Base-by-base conservation (phyloP, 495 filamentous ascomycete genomes). In the Penicillium odoratum region DNA sequence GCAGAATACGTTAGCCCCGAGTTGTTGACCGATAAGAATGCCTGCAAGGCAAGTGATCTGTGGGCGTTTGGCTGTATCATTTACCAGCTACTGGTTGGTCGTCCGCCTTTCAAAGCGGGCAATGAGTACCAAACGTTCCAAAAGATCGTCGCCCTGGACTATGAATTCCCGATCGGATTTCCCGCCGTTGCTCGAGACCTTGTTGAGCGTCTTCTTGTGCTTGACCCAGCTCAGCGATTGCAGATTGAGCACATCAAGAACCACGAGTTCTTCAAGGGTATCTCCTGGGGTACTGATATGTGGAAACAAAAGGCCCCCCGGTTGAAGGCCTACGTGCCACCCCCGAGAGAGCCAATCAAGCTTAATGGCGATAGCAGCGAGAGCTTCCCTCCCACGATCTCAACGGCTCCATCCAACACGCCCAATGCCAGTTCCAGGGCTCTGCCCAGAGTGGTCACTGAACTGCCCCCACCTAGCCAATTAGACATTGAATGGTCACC, bases 11-110 rank as follows among this genome's bases (percentile, higher is more conserved):
- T 99, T 60, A 97, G 92, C 64, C 95, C 95, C 0, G 95, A 99
- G 64, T 81, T 99, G 31, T 78, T 99, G 59, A 96, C 88, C 2
- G 90, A 97, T 60, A 98, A 98, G 77, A 92, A 91, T 60, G 94
- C 93, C 9, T 96, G 95, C 77, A 99, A 98, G 75, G 92, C 95
- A 21, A 97, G 93, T 66, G 95, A 99, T 70, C 73, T 99, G 33
- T 99, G 95, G 95, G 95, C 95, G 4, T 97, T 98, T 78, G 95
- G 95, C n/a, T 99, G 95, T 72, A 99, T 99, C 59, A 88, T 99
- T 56, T 99, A 96, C 70, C 95, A 99, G 73, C 81, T 99, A 31
- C 76, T 99, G 36, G 89, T 89, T 29, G 95, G 95, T 15, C 84
- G 95, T 47, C 95, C 95, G 13, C 95, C 95, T 0, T 99, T 99